phyloP scores from a whole-genome alignment of 805 yeast genomes.

The Wickerhamomyces chambardii region DNA sequence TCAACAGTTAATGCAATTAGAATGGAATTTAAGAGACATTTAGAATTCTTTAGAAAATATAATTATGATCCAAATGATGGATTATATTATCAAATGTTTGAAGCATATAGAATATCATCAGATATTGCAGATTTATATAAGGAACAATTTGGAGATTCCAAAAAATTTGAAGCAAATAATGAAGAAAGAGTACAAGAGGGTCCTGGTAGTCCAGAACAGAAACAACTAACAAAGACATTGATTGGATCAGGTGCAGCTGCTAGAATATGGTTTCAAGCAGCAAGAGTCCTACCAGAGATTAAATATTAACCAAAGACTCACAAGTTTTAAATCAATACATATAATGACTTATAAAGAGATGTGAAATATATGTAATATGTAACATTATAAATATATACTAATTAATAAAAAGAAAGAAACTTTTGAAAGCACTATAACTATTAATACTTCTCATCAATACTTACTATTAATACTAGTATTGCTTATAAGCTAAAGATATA shows the following conservation, averaged over 20 bases:
- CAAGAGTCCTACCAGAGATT: conserved; percentile 38
- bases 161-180: conserved; percentile 36
- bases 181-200: conserved; percentile 42
- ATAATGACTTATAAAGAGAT: too few species aligned
- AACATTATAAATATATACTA: too few species aligned
- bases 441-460: too few species aligned
- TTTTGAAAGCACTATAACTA: too few species aligned
- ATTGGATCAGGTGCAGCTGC: conserved; percentile 65
- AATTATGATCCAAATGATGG: conserved; percentile 50
- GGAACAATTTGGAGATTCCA: conserved; percentile 45
- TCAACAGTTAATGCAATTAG: conserved; percentile 19
- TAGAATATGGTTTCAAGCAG: conserved; percentile 60
- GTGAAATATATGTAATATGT: too few species aligned
- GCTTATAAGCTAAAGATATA: too few species aligned
- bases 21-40: conserved; percentile 41
- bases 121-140: conserved; percentile 42
- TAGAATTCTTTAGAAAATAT: conserved; percentile 47
- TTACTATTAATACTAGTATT: too few species aligned
- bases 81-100: conserved; percentile 49
- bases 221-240: conserved; percentile 37
- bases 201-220: conserved; percentile 22
- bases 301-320: conserved; percentile 1
- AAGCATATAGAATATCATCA: conserved; percentile 43
- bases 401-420: too few species aligned
- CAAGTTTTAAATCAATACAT: too few species aligned